Conservation (phyloP, 202 grass and related monocot genomes). For the Digitaria exilis region DNA sequence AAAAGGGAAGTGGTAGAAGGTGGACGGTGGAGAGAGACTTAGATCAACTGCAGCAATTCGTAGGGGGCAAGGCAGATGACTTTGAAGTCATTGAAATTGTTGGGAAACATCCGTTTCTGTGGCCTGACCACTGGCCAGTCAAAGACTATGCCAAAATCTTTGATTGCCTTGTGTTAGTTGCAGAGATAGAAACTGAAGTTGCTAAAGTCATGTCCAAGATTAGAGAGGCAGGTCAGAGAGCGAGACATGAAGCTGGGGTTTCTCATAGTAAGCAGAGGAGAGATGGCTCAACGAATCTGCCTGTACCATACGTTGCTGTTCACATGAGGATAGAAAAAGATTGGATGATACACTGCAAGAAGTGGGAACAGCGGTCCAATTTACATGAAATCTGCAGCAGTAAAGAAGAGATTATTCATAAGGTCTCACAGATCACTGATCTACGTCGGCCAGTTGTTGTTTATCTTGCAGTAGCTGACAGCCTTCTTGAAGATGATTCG, state of each 20-base stretch:
- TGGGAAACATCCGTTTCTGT: constrained; percentile 93
- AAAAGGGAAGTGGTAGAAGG: constrained; percentile 90
- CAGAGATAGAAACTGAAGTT: constrained; percentile 86
- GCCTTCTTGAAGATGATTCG: constrained; percentile 84
- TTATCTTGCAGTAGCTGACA: constrained; percentile 95
- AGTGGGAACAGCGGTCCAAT: constrained; percentile 74
- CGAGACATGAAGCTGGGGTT: constrained; percentile 49
- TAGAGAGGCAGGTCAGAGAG: constrained; percentile 57
- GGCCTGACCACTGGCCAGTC: constrained; percentile 94
- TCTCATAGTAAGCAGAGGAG: constrained; percentile 43
- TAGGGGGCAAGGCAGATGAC: constrained; percentile 44
- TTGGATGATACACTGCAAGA: constrained; percentile 99
- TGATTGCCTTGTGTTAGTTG: constrained; percentile 70
- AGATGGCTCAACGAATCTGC: constrained; percentile 25
- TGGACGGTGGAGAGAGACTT: constrained; percentile 95
- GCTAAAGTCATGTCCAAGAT: constrained; percentile 92
- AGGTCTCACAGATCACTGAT: constrained; percentile 73
- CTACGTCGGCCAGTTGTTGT: constrained; percentile 62
- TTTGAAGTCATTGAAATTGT: constrained; percentile 75
- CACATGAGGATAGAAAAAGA: constrained; percentile 99
- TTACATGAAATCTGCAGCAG: constrained; percentile 90
- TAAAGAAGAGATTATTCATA: constrained; percentile 88
- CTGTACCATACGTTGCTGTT: constrained; percentile 81
- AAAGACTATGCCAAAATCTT: constrained; percentile 84
- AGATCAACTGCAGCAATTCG: constrained; percentile 68